Evolutionary conservation across 2,329 filamentous ascomycete genomes (phyloP), one percentile per base, ranked within the genome.

Genomic region (Colletotrichum lupini): DNA sequence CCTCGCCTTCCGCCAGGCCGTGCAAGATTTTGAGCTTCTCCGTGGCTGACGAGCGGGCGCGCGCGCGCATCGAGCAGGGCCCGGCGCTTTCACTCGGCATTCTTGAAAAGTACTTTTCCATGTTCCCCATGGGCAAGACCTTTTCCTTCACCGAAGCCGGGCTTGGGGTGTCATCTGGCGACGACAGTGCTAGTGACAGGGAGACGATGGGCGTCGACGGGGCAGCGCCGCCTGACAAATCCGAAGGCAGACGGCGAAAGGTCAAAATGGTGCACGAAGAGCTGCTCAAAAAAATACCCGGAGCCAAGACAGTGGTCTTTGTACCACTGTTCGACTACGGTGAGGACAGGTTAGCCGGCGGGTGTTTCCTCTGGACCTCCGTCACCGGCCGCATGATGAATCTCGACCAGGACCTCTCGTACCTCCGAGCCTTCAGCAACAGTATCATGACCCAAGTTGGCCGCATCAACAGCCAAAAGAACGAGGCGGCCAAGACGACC

Each of bases 371-470:
- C 1, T 83, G 81, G 81, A 81, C 81, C 1, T 78, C 80, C 0
- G 77, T 79, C 0, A 75, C 77, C 0, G 80, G 81, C 24, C 80
- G 78, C n/a, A 78, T 83, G 77, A 82, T 82, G 73, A 82, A 80
- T 42, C 77, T 81, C 30, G 80, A 82, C n/a, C 76, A 79, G 26
- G 81, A 82, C 16, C 71, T 83, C 1, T 81, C 81, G 0, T 77
- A 78, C 16, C 76, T 79, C n/a, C 77, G 77, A 28, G 83, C 84
- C 5, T 87, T 87, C 75, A 83, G 84, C 9, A 73, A 69, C 37
- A 69, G 64, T 22, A 87, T 87, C 62, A 90, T 91, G 85, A 86
- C 85, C 14, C 87, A 91, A 68, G 82, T 90, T 7, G 85, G 86
- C 0, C 82, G 88, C n/a, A 82, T 90, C 59, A 87, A 90, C 71